These are phyloP conservation scores for Suhomyces bribrorum DNA, from an alignment of 1,139 yeast genomes.

Conservation along the genomic window DNA sequence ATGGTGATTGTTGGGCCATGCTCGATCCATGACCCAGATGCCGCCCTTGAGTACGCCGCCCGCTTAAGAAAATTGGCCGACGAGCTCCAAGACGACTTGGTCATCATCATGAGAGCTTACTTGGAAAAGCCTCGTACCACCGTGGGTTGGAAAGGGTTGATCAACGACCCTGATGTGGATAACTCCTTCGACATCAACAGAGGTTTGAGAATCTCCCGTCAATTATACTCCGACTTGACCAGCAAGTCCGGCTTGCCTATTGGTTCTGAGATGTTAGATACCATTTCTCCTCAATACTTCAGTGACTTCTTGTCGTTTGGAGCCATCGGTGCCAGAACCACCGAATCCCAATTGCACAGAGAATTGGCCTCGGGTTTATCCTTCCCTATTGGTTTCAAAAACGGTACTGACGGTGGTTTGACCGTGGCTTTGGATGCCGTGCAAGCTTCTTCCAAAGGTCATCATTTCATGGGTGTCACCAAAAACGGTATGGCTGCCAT, in stretches of 20 bases:
- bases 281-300: conserved; percentile 96
- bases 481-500: conserved; percentile 96
- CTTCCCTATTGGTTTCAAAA: conserved; percentile 98
- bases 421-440: conserved; percentile 95
- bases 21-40: conserved; percentile 87
- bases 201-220: conserved; percentile 86
- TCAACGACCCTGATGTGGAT: conserved; percentile 95
- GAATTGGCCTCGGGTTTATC: conserved; percentile 95
- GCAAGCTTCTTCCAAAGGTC: conserved; percentile 87
- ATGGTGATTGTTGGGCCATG: conserved; percentile 93
- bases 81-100: conserved; percentile 72
- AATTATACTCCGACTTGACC: conserved; percentile 82
- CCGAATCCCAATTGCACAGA: conserved; percentile 96
- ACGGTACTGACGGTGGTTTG: conserved; percentile 95
- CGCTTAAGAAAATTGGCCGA: conserved; percentile 66
- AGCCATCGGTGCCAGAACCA: conserved; percentile 98
- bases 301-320: conserved; percentile 91
- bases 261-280: conserved; percentile 97
- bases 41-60: conserved; percentile 85
- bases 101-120: conserved; percentile 94
- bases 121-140: conserved; percentile 98
- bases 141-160: conserved; percentile 98
- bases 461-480: conserved; percentile 96
- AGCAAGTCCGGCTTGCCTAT: conserved; percentile 73
- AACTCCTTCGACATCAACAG: conserved; percentile 92